Base-by-base conservation (phyloP, 208 protist genomes). In the Porcisia hertigi region DNA sequence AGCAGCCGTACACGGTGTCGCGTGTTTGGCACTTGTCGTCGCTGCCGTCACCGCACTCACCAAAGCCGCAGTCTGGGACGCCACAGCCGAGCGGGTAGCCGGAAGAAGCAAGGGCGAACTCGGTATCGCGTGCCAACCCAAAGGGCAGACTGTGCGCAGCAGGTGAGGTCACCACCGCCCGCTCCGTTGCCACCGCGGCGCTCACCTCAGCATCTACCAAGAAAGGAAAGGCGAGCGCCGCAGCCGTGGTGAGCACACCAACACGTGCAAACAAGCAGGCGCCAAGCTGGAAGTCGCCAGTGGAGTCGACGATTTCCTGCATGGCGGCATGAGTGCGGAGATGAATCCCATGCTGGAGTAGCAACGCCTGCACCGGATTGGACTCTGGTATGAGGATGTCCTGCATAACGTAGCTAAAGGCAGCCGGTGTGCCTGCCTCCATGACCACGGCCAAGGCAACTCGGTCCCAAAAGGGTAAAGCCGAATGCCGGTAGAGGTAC, bases 231-330 rank as follows among this genome's bases (percentile, higher is more conserved):
- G 80, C 80, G 4, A 79, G 64, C 4, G 45, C 77, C 47, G 82
- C 73, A 39, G 82, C 80, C 8, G 73, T 66, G 64, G 75, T 81
- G 65, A 75, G 76, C 67, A 87, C 85, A 9, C 86, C 92, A 12
- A 97, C 77, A 34, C 91, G 87, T 43, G 91, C 89, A 83, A 88
- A 97, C 9, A 97, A 79, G 75, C 93, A 97, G 30, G 91, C 91
- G 25, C 85, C 93, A 23, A 95, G 84, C 75, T 97, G 93, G 59
- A 93, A 94, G 77, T 97, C 87, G 7, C 88, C 91, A 0, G 93
- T 94, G 79, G 76, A 82, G 71, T 97, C 91, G 30, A 97, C 93
- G 36, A 95, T 91, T 34, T 71, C 60, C 80, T 94, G 88, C 90
- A 95, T 95, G 18, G 81, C 60, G 23, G 81, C 76, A 74, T 75